Evolutionary conservation across 331 rosid species (phyloP).

Genomic region (Cydonia oblonga): DNA sequence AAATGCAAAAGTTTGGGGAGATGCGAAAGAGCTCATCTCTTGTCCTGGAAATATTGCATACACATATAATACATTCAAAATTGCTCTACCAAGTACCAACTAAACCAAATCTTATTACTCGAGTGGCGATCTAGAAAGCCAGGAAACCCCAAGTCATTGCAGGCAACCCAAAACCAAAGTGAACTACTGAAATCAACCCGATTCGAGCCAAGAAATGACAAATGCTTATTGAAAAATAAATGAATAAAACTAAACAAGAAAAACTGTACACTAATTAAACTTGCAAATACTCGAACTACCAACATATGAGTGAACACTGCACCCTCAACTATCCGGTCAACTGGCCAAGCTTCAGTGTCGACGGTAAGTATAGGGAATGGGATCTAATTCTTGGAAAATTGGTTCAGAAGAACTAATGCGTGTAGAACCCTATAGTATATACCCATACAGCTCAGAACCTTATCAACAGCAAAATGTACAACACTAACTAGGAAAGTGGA

Average conservation of each 20-base stretch:
- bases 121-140: not conserved
- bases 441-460: not conserved
- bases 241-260: not conserved
- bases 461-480: not conserved
- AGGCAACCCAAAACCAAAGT: not conserved
- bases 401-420: not conserved
- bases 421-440: not conserved
- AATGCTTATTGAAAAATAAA: not conserved
- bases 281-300: not conserved
- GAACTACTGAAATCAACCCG: not conserved
- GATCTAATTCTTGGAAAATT: not conserved
- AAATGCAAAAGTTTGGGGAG: not conserved
- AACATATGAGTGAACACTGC: not conserved
- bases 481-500: not conserved
- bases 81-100: not conserved
- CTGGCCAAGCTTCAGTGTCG: not conserved
- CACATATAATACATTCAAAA: not conserved
- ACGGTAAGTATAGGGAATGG: not conserved
- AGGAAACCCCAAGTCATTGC: not conserved
- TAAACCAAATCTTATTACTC: not conserved
- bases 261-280: not conserved
- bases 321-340: not conserved
- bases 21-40: not conserved
- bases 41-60: not conserved
- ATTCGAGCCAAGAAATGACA: not conserved